Evolutionary conservation across 2,329 filamentous ascomycete genomes (phyloP).

Genomic region (Blumeriella jaapii): DNA sequence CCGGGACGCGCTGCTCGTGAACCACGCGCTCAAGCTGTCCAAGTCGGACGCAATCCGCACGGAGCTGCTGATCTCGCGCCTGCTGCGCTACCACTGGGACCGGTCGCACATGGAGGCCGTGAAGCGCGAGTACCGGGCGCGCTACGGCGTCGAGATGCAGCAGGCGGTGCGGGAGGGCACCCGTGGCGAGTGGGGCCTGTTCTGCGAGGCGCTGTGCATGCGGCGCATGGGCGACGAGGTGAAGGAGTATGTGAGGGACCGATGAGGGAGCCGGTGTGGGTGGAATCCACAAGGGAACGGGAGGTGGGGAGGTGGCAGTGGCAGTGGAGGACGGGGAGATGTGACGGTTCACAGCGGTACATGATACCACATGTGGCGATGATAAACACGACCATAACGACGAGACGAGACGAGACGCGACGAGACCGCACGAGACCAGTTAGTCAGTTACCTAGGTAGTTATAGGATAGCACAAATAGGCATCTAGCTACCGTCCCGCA

Average conservation of each 20-base stretch:
- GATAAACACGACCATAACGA: no score
- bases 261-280: not conserved
- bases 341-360: no score
- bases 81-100: constrained; percentile 92
- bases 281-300: no score
- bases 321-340: no score
- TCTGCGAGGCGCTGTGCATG: constrained; percentile 61
- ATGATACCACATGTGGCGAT: no score
- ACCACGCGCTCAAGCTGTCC: constrained; percentile 75
- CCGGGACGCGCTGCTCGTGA: constrained; percentile 78
- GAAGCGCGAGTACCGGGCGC: constrained; percentile 66
- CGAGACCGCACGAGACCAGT: no score
- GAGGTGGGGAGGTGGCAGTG: no score
- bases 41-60: constrained; percentile 56
- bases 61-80: constrained; percentile 75
- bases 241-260: constrained; percentile 31
- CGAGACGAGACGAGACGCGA: no score
- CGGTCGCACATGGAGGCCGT: constrained; percentile 66
- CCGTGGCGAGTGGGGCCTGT: constrained; percentile 63
- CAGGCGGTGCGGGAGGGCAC: constrained; percentile 70
- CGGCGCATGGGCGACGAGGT: constrained; percentile 49
- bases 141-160: constrained; percentile 64
- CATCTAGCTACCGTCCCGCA: no score
- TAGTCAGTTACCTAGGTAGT: no score
- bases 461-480: no score